Percentiles rank a stretch among this genome's conserved stretches.
phyloP scores from a whole-genome alignment of 164 flowering plant genomes.

The Annona cherimola region DNA sequence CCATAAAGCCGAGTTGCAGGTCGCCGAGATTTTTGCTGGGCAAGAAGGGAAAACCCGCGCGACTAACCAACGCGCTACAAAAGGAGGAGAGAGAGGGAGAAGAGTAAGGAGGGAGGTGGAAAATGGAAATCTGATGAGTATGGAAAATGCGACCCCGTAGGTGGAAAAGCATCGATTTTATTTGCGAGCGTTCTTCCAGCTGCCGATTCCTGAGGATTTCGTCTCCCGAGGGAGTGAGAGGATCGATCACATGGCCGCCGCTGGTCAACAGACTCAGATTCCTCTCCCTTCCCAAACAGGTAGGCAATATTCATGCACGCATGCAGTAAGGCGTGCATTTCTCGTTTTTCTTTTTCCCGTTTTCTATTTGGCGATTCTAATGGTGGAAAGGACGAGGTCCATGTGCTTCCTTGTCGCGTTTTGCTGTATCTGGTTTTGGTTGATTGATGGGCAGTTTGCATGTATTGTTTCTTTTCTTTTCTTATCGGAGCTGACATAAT shows the following conservation, averaged over 20 bases:
- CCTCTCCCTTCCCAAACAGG: conserved; percentile 43
- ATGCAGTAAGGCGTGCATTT: neutral
- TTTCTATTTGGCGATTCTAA: neutral
- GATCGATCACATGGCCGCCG: conserved; percentile 40
- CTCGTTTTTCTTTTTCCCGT: neutral
- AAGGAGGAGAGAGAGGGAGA: neutral
- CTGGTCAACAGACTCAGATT: conserved; percentile 30
- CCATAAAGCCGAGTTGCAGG: neutral
- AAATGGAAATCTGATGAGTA: neutral
- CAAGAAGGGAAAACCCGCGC: neutral
- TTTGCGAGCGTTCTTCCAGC: neutral
- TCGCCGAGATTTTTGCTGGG: neutral
- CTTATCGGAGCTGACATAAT: neutral
- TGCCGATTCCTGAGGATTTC: neutral
- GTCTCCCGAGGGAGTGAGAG: conserved; percentile 1
- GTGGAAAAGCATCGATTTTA: neutral
- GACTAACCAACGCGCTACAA: neutral
- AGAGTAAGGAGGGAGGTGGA: neutral
- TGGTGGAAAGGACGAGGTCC: neutral
- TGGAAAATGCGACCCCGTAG: neutral
- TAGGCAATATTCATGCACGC: neutral
- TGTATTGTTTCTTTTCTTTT: neutral
- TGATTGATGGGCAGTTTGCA: neutral
- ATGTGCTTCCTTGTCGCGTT: neutral
- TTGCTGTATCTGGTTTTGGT: neutral